Conservation (phyloP, 352 stramenopile genomes). For the Phytophthora ohioensis region DNA sequence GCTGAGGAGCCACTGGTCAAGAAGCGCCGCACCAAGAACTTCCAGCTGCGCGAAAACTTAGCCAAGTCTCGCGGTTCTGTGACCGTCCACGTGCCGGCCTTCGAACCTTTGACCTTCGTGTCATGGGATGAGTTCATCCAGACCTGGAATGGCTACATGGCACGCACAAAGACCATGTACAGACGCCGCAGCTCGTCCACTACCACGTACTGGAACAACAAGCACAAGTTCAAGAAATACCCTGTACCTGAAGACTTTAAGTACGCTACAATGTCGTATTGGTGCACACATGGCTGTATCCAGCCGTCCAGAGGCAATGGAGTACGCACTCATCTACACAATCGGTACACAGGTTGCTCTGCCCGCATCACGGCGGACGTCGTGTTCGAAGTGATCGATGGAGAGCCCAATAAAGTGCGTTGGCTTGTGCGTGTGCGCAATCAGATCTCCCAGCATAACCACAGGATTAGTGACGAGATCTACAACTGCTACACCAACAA, state of each 20-base stretch:
- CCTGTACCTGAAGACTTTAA: slow-evolving; percentile 76
- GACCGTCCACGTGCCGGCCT: slow-evolving; percentile 51
- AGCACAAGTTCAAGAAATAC: slow-evolving; percentile 78
- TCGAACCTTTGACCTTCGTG: slow-evolving; percentile 65
- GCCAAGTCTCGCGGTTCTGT: slow-evolving; percentile 57
- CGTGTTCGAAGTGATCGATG: slow-evolving; percentile 60
- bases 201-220: slow-evolving; percentile 78
- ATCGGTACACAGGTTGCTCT: slow-evolving; percentile 81
- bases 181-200: slow-evolving; percentile 77
- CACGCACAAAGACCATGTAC: slow-evolving; percentile 79
- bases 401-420: slow-evolving; percentile 49
- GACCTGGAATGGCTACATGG: slow-evolving; percentile 75
- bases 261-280: slow-evolving; percentile 88
- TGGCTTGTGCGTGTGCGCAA: slow-evolving; percentile 86
- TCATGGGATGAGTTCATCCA: slow-evolving; percentile 76
- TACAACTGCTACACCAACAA: slow-evolving; percentile 85
- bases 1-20: slow-evolving; percentile 54
- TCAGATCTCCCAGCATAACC: slow-evolving; percentile 84
- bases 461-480: slow-evolving; percentile 81
- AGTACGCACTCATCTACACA: slow-evolving; percentile 80
- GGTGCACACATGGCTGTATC: slow-evolving; percentile 86
- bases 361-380: slow-evolving; percentile 79
- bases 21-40: slow-evolving; percentile 88
- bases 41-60: slow-evolving; percentile 78
- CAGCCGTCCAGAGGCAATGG: slow-evolving; percentile 76